phyloP scores from a whole-genome alignment of 768 basidiomycete genomes.

The Suillus subluteus region DNA sequence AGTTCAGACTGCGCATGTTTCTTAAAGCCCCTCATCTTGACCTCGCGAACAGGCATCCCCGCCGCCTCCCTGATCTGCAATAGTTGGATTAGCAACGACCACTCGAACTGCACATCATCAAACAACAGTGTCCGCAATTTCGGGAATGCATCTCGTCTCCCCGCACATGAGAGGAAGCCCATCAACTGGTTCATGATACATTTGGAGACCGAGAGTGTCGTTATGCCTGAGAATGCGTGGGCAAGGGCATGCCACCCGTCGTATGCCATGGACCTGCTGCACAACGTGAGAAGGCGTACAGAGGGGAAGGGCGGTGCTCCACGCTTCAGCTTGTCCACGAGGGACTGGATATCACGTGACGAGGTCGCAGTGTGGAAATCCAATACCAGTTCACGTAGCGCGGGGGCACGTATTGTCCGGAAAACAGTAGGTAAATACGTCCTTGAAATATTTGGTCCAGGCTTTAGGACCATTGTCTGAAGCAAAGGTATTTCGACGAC shows the following conservation, averaged over 20 bases:
- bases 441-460: conserved; percentile 33
- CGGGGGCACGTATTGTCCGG: conserved; percentile 27
- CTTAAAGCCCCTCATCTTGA: conserved; percentile 28
- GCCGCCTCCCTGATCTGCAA: conserved; percentile 26
- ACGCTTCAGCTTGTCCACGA: conserved; percentile 32
- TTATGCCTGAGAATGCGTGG: conserved; percentile 28
- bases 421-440: conserved; percentile 29
- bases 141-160: conserved; percentile 31
- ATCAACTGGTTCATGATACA: conserved; percentile 28
- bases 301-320: conserved; percentile 29
- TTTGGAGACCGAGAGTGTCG: conserved; percentile 30
- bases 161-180: conserved; percentile 28
- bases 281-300: conserved; percentile 24
- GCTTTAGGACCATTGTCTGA: conserved; percentile 25
- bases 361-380: conserved; percentile 31
- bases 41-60: conserved; percentile 21
- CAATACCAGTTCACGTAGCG: conserved; percentile 26
- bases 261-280: conserved; percentile 29
- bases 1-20: conserved; percentile 18
- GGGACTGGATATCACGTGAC: conserved; percentile 31
- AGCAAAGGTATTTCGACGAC: conserved; percentile 24
- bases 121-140: conserved; percentile 23
- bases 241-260: conserved; percentile 27
- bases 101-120: conserved; percentile 31
- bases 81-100: conserved; percentile 32